Conservation (phyloP, 2,329 filamentous ascomycete species). For the Nectriaceae sp. region DNA sequence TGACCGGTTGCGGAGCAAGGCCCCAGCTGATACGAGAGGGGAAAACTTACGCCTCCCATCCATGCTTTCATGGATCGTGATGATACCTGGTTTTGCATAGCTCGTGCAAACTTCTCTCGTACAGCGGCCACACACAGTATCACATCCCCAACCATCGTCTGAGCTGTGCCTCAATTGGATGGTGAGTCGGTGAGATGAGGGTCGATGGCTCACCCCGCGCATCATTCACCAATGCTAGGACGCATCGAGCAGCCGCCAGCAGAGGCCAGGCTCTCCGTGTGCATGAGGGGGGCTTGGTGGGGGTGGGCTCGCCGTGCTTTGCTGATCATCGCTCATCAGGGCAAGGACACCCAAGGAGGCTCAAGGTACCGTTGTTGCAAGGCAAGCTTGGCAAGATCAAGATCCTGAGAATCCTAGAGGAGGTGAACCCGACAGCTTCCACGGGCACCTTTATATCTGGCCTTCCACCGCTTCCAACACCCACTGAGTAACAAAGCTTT, state of each 20-base stretch:
- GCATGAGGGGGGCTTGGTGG: background rate
- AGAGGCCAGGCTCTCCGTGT: background rate
- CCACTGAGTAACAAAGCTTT: background rate
- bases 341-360: too few species aligned
- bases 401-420: too few species aligned
- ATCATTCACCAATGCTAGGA: conserved; percentile 2
- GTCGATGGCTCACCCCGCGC: conserved; percentile 5
- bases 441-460: too few species aligned
- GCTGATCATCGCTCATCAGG: background rate
- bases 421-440: too few species aligned
- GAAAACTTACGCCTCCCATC: background rate
- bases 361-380: too few species aligned
- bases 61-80: background rate
- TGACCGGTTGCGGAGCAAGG: conserved; percentile 10
- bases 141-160: background rate
- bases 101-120: background rate
- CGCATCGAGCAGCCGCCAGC: background rate
- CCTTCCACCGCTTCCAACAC: too few species aligned
- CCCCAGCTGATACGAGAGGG: background rate
- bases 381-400: background rate
- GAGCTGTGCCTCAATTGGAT: conserved; percentile 4
- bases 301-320: background rate
- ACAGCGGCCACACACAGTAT: background rate
- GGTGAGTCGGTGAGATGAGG: background rate
- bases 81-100: background rate